A percentile compares a stretch with the other conserved stretches of the same genome.
phyloP scores from a whole-genome alignment of 768 basidiomycete genomes.

The Amanita rubescens region DNA sequence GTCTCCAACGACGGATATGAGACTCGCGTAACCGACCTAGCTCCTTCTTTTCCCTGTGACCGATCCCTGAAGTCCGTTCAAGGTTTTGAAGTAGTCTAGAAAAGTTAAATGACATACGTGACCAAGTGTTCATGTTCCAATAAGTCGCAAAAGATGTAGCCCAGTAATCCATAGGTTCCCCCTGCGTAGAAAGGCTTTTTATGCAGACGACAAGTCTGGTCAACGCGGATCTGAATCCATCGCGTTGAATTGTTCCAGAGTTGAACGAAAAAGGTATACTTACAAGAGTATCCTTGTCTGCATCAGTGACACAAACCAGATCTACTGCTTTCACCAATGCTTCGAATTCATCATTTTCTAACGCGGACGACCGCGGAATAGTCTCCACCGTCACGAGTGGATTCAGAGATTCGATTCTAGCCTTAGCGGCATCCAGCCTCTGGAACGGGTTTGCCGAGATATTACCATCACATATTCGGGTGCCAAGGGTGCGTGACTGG shows the following conservation, averaged over 20 bases:
- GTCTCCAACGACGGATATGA: slow-evolving; percentile 56
- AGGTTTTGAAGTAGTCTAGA: slow-evolving; percentile 9
- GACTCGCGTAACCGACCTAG: slow-evolving; percentile 54
- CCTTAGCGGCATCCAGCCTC: slow-evolving; percentile 81
- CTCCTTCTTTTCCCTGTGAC: slow-evolving; percentile 47
- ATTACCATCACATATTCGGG: slow-evolving; percentile 33
- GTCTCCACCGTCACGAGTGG: slow-evolving; percentile 83
- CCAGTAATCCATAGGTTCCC: slow-evolving; percentile 81
- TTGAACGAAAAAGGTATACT: slow-evolving; percentile 25
- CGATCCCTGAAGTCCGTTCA: slow-evolving; percentile 44
- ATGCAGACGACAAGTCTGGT: slow-evolving; percentile 68
- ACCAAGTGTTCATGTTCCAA: slow-evolving; percentile 80
- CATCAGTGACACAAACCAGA: slow-evolving; percentile 84
- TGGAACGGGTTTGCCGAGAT: slow-evolving; percentile 32
- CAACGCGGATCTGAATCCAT: slow-evolving; percentile 56
- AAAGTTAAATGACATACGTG: slow-evolving; percentile 47
- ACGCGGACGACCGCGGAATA: slow-evolving; percentile 39
- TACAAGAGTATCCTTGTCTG: slow-evolving; percentile 63
- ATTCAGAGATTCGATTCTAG: slow-evolving; percentile 84
- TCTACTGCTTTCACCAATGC: slow-evolving; percentile 61
- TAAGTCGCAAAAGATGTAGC: slow-evolving; percentile 94
- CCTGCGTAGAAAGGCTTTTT: slow-evolving; percentile 87
- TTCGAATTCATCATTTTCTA: slow-evolving; percentile 44
- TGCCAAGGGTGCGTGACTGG: slow-evolving; percentile 10
- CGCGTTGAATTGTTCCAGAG: slow-evolving; percentile 7